A percentile compares a stretch with the other conserved stretches of the same genome.
Conservation (phyloP, 1,284 basidiomycete species). For the Sphaerobolus stellatus region DNA sequence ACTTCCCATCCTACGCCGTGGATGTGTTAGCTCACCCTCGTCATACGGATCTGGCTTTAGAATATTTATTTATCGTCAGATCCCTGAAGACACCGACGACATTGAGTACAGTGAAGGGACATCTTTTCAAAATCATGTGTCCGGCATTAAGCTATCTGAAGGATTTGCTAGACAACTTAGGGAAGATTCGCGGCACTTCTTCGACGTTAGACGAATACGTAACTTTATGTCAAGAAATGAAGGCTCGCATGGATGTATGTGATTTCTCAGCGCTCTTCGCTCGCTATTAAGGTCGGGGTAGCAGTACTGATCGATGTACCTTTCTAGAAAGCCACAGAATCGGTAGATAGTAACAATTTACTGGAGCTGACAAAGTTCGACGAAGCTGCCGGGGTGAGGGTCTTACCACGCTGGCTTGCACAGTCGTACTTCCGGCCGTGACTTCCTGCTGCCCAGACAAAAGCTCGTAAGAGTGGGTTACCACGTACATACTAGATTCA, state of each 20-base stretch:
- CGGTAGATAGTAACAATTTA: conserved; percentile 35
- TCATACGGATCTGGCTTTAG: conserved; percentile 68
- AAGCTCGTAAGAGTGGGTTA: conserved; percentile 1
- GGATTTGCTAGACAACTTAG: conserved; percentile 74
- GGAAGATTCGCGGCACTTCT: conserved; percentile 44
- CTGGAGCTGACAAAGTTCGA: conserved; percentile 51
- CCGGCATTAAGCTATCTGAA: conserved; percentile 70
- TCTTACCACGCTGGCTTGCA: conserved; percentile 80
- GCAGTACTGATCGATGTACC: too few species aligned
- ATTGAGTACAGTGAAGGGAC: conserved; percentile 82
- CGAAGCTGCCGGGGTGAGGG: conserved; percentile 50
- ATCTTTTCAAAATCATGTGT: conserved; percentile 89
- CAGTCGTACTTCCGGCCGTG: conserved; percentile 80
- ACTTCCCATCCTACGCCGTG: conserved; percentile 31
- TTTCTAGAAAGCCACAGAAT: conserved; percentile 46
- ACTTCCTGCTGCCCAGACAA: conserved; percentile 10
- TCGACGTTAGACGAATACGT: conserved; percentile 54
- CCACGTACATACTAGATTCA: not conserved
- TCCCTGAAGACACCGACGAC: conserved; percentile 72
- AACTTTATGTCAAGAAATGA: conserved; percentile 66
- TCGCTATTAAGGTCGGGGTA: conserved; percentile 4
- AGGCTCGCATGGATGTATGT: conserved; percentile 61
- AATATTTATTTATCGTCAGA: conserved; percentile 85
- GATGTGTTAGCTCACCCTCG: conserved; percentile 56
- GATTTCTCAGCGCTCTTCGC: not conserved